Base-by-base conservation (phyloP, 2,329 filamentous ascomycete genomes). In the Nemania sp. region DNA sequence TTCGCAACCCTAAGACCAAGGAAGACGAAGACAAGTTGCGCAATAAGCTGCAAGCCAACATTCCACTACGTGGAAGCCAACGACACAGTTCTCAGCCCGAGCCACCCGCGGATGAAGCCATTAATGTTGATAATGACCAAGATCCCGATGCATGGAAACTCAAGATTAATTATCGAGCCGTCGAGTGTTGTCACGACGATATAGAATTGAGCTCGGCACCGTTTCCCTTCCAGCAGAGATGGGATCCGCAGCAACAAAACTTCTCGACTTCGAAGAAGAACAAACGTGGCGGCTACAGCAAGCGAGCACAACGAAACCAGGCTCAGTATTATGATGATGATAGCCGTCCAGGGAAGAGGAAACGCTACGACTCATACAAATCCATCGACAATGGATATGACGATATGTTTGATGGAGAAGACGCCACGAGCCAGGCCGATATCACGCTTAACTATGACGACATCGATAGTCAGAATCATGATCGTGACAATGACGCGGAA, bases 181-280 rank as follows among this genome's bases (percentile, higher is more conserved):
- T 97, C 0, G 95, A 98, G 78, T 98, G 94, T 79, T 88, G 89
- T 69, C 86, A 92, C n/a, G 87, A 92, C 32, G 87, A 85, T 5
- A 81, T 93, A 45, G 82, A 86, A 35, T 83, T 97, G 53, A 92
- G 87, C 61, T 87, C 92, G 38, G 94, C 95, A 0, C 93, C 94
- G 0, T 98, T 97, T 75, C 94, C 94, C 0, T 98, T 98, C 78
- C 84, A 92, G 18, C 94, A 98, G 78, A 88, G 92, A 54, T 98
- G 94, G 95, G 93, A 97, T 79, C 86, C 88, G 3, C 90, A 93
- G 68, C 92, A 94, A 74, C 85, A 87, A 77, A 71, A 74, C 38
- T 70, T 69, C 18, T 81, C 82, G 71, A 80, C 75, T 58, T 77
- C 77, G 1, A 82, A 82, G 72, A 80, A 79, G 51, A 79, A 78